Evolutionary conservation across 192 early-diverging fungal species (phyloP), one percentile per base, ranked within the genome.

Genomic region (Cladochytrium replicatum): DNA sequence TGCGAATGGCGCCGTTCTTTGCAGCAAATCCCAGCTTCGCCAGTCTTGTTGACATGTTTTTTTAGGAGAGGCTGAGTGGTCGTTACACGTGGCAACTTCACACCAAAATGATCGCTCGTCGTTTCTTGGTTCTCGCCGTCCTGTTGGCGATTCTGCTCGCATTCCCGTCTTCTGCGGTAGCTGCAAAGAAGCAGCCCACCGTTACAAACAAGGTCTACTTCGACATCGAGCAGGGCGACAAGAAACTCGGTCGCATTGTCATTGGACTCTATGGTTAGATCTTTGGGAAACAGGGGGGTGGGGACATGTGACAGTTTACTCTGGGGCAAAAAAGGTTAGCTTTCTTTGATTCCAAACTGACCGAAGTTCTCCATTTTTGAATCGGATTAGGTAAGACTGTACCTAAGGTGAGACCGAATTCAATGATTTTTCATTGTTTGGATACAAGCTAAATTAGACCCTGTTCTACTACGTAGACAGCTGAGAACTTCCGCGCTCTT

Each of bases 401-500:
- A 85, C 52, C n/a, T n/a, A n/a, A n/a, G n/a, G n/a, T n/a, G 83
- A 81, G 39, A 71, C 64, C 42, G 73, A 75, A 37, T 83, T 76
- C 63, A 72, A 73, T n/a, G n/a, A n/a, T n/a, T n/a, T n/a, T n/a
- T n/a, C n/a, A n/a, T n/a, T n/a, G n/a, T n/a, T n/a, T n/a, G n/a
- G n/a, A n/a, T n/a, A n/a, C n/a, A n/a, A n/a, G n/a, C n/a, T n/a
- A n/a, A n/a, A n/a, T n/a, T n/a, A n/a, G n/a, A n/a, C n/a, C n/a
- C n/a, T n/a, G n/a, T n/a, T n/a, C n/a, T 17, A 24, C 31, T 27
- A 48, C 61, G 26, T 28, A 54, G 28, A 34, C 44, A 49, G 87
- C 84, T 49, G 87, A 90, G 74, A 97, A 97, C 84, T 97, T 94
- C 81, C 85, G 88, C 34, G 86, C 84, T 49, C 77, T 96, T 5